Percentiles rank a stretch among this genome's conserved stretches.
Evolutionary conservation across 345 rosid genomes (phyloP).

Genomic region (Euphorbia tirucalli): DNA sequence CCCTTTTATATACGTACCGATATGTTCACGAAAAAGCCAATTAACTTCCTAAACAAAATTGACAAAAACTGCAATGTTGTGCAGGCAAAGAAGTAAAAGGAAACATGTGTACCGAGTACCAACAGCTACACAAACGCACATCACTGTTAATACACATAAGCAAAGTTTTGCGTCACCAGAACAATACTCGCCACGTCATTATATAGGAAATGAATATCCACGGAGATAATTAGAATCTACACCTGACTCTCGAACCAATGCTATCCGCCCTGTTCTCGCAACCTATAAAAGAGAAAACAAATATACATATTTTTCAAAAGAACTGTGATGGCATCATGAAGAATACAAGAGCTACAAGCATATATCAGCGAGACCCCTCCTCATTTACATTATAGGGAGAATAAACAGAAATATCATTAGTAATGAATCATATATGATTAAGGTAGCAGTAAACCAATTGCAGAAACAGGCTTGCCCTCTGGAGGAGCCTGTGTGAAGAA

Average conservation of each 20-base stretch:
- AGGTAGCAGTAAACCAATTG: too few relatives aligned
- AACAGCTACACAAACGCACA: background rate
- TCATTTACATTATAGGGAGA: too few relatives aligned
- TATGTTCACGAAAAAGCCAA: background rate
- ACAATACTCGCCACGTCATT: constrained; percentile 1
- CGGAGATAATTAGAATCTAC: constrained; percentile 85
- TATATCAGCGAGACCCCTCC: too few relatives aligned
- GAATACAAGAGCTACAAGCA: background rate
- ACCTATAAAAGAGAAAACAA: constrained; percentile 40
- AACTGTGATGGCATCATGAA: background rate
- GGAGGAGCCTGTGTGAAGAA: background rate
- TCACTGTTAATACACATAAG: too few relatives aligned
- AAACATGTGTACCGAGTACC: background rate
- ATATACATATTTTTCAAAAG: background rate
- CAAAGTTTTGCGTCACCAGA: background rate
- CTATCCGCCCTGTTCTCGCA: constrained; percentile 91
- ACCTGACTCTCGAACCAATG: constrained; percentile 81
- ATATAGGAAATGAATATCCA: constrained; percentile 76
- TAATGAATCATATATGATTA: too few relatives aligned
- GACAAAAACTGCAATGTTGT: background rate
- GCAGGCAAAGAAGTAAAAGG: background rate
- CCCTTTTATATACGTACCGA: too few relatives aligned
- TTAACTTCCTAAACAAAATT: background rate
- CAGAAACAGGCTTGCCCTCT: background rate
- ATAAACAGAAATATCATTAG: too few relatives aligned